These are phyloP conservation scores for Nymphaea colorata DNA, from an alignment of 164 flowering plant species.

Conservation along the genomic window DNA sequence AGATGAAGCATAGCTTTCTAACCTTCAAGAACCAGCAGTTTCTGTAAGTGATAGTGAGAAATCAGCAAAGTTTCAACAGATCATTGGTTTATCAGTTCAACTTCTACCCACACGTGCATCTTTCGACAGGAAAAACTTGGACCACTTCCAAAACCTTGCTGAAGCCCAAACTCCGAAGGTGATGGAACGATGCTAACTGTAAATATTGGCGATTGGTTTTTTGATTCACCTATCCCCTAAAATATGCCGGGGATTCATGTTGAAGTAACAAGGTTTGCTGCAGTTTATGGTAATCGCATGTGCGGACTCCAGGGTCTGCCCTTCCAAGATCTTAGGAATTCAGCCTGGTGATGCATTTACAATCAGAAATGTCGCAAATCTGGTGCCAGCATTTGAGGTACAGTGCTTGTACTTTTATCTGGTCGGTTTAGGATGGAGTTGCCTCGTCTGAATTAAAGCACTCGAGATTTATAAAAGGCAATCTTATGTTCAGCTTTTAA, in stretches of 20 bases:
- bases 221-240: background rate
- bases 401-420: constrained; percentile 4
- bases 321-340: constrained; percentile 75
- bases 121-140: constrained; percentile 51
- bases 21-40: constrained; percentile 59
- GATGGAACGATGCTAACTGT: constrained; percentile 3
- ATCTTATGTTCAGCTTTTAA: background rate
- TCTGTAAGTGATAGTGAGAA: constrained; percentile 41
- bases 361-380: constrained; percentile 76
- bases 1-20: constrained; percentile 57
- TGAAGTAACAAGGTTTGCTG: constrained; percentile 15
- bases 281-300: constrained; percentile 98
- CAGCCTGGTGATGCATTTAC: constrained; percentile 93
- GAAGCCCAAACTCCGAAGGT: constrained; percentile 85
- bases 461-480: background rate
- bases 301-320: constrained; percentile 98
- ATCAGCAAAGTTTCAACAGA: constrained; percentile 2
- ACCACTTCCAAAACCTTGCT: constrained; percentile 53
- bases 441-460: background rate
- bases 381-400: constrained; percentile 83
- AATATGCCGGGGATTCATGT: constrained; percentile 4
- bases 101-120: background rate
- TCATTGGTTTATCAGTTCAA: constrained; percentile 5
- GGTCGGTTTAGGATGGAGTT: background rate
- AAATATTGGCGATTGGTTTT: background rate